Evolutionary conservation across 2,329 filamentous ascomycete genomes (phyloP).

Genomic region (Incumbomyces delicatus): DNA sequence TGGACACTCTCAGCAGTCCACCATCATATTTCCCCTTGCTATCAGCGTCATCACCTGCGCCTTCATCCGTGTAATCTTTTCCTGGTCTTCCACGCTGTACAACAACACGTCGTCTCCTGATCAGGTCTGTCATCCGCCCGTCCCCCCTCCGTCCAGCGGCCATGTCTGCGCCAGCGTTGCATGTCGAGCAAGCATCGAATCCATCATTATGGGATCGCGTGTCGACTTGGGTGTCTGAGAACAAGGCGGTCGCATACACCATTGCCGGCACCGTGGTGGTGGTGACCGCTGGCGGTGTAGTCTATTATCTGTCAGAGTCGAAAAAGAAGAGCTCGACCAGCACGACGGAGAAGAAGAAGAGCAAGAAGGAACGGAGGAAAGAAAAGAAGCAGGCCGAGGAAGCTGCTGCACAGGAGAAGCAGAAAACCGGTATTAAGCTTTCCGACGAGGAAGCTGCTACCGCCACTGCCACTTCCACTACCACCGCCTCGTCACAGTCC

Average conservation of each 20-base stretch:
- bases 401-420: constrained; percentile 27
- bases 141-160: neutral
- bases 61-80: too few relatives aligned
- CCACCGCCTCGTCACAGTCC: constrained; percentile 4
- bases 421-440: constrained; percentile 21
- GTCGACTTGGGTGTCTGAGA: constrained; percentile 84
- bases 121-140: too few relatives aligned
- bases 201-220: constrained; percentile 80
- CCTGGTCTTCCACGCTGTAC: too few relatives aligned
- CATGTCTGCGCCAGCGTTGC: neutral
- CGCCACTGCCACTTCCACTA: neutral
- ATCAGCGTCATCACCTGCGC: neutral
- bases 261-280: constrained; percentile 90
- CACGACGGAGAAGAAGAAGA: constrained; percentile 50
- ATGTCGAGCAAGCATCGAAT: constrained; percentile 28
- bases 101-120: too few relatives aligned
- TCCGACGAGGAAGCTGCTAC: constrained; percentile 26
- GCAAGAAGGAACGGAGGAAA: constrained; percentile 84
- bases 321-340: constrained; percentile 31
- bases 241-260: constrained; percentile 92
- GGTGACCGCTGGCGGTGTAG: constrained; percentile 78
- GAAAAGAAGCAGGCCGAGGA: constrained; percentile 61
- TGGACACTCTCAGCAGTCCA: neutral
- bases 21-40: neutral
- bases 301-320: constrained; percentile 71